phyloP scores from a whole-genome alignment of 768 basidiomycete genomes.

The Pleurotus cornucopiae region DNA sequence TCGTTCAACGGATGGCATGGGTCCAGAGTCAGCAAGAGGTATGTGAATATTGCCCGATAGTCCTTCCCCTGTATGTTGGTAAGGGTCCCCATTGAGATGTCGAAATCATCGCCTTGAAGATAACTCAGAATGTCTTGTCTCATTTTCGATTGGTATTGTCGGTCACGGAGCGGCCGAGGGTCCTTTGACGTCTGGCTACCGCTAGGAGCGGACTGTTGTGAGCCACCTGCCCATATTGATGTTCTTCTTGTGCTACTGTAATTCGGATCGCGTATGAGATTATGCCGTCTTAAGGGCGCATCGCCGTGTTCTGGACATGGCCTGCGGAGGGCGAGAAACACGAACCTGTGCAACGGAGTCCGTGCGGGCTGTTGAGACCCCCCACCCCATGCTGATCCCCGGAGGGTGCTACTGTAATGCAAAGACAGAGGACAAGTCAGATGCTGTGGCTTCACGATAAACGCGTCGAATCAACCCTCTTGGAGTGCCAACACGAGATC shows the following conservation, averaged over 20 bases:
- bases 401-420: not conserved
- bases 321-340: slow-evolving; percentile 13
- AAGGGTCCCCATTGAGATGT: slow-evolving; percentile 65
- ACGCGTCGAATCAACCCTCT: too few relatives aligned
- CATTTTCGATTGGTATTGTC: slow-evolving; percentile 69
- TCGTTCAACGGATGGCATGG: slow-evolving; percentile 56
- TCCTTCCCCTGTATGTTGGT: slow-evolving; percentile 82
- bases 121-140: slow-evolving; percentile 73
- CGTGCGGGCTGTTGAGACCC: slow-evolving; percentile 45
- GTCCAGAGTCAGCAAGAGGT: slow-evolving; percentile 69
- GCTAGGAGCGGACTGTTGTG: slow-evolving; percentile 41
- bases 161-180: slow-evolving; percentile 72
- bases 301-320: not conserved
- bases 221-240: slow-evolving; percentile 66
- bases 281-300: not conserved
- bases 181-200: slow-evolving; percentile 64
- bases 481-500: too few relatives aligned
- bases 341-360: slow-evolving; percentile 73
- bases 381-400: not conserved
- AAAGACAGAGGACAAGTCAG: not conserved
- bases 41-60: slow-evolving; percentile 81
- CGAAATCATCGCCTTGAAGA: slow-evolving; percentile 61
- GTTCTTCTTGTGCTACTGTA: slow-evolving; percentile 67
- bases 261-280: not conserved
- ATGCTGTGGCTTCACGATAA: too few relatives aligned